Evolutionary conservation across 2,329 filamentous ascomycete genomes (phyloP), one percentile per base, ranked within the genome.

Genomic region (Colletotrichum sansevieriae): DNA sequence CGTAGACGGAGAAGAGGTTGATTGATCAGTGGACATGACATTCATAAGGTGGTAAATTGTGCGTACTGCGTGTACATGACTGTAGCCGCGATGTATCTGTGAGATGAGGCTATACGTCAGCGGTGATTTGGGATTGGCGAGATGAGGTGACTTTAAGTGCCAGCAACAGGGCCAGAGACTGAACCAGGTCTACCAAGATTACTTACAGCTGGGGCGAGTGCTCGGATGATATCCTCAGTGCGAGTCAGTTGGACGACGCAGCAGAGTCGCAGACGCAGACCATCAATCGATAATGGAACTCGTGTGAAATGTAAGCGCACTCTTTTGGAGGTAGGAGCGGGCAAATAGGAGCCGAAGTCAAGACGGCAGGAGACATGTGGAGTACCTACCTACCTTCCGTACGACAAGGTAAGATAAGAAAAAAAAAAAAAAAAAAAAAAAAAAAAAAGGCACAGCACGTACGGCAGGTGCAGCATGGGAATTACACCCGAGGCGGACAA

Each of bases 171-270:
- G 13, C 47, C 47, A 18, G 29, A 54, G 46, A 29, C 20, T 13
- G n/a, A 33, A 25, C 11, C 22, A 46, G 25, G 18, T 35, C 33
- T 25, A 5, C 25, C 4, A 25, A 51, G 22, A 35, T 20, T 33
- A 20, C 33, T 51, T 55, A 13, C 37, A 11, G 44, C 25, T 12
- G 33, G 46, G 47, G 46, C 46, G 54, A 33, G 39, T 47, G 33
- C n/a, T 55, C 41, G 20, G 22, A 54, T 22, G 33, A 18, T n/a
- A 55, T 60, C 15, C 46, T 20, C 39, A 33, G 47, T 20, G 13
- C 61, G 65, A 68, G 65, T 68, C 65, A 68, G 54, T 65, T 35
- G 46, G 46, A 25, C 46, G 20, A 51, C 39, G 64, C 35, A 67
- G 8, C 13, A 57, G 35, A 58, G n/a, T 46, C n/a, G 12, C 35